Percentiles rank a stretch among this genome's conserved stretches.
Evolutionary conservation across 1,284 basidiomycete species (phyloP).

Genomic region (Coniferiporia weirii): DNA sequence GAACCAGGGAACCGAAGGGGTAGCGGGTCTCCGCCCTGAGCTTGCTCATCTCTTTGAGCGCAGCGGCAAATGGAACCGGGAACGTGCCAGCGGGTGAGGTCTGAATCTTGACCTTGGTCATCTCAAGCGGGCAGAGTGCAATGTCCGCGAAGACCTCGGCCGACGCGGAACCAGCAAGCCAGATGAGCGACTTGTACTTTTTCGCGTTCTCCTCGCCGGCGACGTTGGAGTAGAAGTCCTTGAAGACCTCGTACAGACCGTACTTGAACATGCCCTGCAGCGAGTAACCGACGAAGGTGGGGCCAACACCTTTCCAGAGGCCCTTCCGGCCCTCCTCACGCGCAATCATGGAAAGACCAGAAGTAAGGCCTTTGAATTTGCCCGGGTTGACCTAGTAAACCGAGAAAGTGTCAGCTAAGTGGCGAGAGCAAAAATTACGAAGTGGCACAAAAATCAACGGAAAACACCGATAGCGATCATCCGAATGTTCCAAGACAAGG

Average conservation of each 20-base stretch:
- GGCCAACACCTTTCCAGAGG: slow-evolving; percentile 92
- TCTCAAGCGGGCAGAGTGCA: slow-evolving; percentile 76
- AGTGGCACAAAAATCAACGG: background rate
- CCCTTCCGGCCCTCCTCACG: slow-evolving; percentile 81
- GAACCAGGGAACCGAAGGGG: slow-evolving; percentile 76
- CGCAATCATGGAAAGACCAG: slow-evolving; percentile 70
- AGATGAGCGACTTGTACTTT: slow-evolving; percentile 90
- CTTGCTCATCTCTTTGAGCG: slow-evolving; percentile 60
- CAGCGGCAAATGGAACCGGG: slow-evolving; percentile 66
- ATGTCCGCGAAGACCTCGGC: slow-evolving; percentile 96
- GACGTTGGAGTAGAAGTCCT: slow-evolving; percentile 83
- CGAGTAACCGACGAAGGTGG: slow-evolving; percentile 90
- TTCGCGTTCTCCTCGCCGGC: slow-evolving; percentile 80
- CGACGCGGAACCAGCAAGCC: slow-evolving; percentile 89
- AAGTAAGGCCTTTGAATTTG: slow-evolving; percentile 73
- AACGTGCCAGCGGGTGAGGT: slow-evolving; percentile 68
- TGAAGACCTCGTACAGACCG: slow-evolving; percentile 95
- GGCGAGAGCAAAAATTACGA: background rate
- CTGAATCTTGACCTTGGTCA: slow-evolving; percentile 85
- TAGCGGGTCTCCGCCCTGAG: slow-evolving; percentile 65
- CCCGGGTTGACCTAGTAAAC: slow-evolving; percentile 62
- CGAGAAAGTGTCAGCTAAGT: slow-evolving; percentile 7
- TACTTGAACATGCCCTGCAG: slow-evolving; percentile 97
- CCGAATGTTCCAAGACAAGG: background rate
- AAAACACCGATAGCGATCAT: background rate